Conservation (phyloP, 2,329 filamentous ascomycete genomes). For the Nannizzia gypsea region DNA sequence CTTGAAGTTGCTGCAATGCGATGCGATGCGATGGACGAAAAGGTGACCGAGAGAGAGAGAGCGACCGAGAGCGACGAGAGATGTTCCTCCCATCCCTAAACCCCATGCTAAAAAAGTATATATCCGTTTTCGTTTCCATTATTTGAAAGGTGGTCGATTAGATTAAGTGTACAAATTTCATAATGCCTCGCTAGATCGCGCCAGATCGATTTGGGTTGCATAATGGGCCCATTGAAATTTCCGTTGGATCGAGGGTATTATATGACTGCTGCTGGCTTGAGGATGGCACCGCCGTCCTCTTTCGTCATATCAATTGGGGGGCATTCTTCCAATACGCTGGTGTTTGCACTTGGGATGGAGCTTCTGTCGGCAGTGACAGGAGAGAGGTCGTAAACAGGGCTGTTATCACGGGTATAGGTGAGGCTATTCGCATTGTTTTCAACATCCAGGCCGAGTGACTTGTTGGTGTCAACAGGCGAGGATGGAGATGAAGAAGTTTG, state of each 20-base stretch:
- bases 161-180: slow-evolving; percentile 5
- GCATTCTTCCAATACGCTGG: slow-evolving; percentile 38
- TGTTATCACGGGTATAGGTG: slow-evolving; percentile 8
- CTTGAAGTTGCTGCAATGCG: neutral
- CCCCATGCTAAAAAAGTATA: slow-evolving; percentile 4
- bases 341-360: slow-evolving; percentile 52
- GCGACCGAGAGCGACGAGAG: neutral
- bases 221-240: neutral
- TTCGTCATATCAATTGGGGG: slow-evolving; percentile 19
- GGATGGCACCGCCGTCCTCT: neutral
- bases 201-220: neutral
- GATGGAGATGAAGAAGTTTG: neutral
- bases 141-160: slow-evolving; percentile 2
- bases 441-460: neutral
- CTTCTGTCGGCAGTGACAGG: slow-evolving; percentile 52
- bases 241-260: neutral
- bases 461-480: slow-evolving; percentile 5
- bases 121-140: slow-evolving; percentile 2
- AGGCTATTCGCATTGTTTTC: neutral
- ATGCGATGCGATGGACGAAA: neutral
- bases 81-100: neutral
- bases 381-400: slow-evolving; percentile 16
- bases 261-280: neutral
- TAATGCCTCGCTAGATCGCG: neutral
- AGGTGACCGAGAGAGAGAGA: neutral